phyloP scores from a whole-genome alignment of 345 rosid species.

The Ricinus communis region DNA sequence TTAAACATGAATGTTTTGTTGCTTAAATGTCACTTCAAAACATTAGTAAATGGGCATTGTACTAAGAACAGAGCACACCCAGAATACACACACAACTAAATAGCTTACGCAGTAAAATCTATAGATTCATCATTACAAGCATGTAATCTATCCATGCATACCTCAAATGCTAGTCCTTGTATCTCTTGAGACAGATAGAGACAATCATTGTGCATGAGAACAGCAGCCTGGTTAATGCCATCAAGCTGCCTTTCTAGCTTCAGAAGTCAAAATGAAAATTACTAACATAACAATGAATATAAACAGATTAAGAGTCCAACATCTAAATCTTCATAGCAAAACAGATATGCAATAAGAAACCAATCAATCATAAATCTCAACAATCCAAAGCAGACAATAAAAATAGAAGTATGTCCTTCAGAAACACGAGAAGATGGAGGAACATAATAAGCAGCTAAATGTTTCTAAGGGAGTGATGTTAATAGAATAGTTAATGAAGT shows the following conservation, averaged over 20 bases:
- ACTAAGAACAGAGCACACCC: neutral
- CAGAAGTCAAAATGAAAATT: constrained; percentile 47
- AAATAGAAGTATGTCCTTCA: too few species aligned
- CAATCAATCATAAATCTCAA: too few species aligned
- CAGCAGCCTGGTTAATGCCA: constrained; percentile 86
- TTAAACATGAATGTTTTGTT: neutral
- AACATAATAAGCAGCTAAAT: too few species aligned
- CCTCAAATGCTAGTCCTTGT: constrained; percentile 92
- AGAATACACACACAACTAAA: neutral
- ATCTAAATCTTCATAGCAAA: too few species aligned
- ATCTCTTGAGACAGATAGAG: constrained; percentile 83
- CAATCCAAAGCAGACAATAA: too few species aligned
- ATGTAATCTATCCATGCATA: constrained; percentile 31
- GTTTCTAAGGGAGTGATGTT: too few species aligned
- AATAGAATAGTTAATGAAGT: too few species aligned
- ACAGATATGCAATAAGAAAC: too few species aligned
- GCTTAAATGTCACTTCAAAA: neutral
- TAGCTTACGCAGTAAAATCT: neutral
- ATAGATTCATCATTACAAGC: neutral
- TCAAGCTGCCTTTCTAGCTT: constrained; percentile 95
- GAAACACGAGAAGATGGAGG: too few species aligned
- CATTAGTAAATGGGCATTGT: neutral
- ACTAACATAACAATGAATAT: constrained; percentile 15
- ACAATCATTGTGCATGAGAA: constrained; percentile 91
- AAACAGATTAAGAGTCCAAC: neutral